Conservation (phyloP, 2,329 filamentous ascomycete genomes). For the Seiridium unicorne region DNA sequence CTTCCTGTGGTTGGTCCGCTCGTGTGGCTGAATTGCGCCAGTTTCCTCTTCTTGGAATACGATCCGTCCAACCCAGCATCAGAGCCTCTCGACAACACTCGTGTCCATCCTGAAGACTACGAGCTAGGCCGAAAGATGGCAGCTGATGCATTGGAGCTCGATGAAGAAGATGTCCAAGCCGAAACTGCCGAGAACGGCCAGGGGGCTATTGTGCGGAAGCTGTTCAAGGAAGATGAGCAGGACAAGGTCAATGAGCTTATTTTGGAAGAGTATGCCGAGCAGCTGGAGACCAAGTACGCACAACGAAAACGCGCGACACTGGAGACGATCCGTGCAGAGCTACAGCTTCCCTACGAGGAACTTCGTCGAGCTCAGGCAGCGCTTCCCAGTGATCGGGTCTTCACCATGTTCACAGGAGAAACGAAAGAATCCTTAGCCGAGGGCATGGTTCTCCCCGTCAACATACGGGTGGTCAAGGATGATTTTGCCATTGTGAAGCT, state of each 20-base stretch:
- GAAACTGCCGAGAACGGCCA: slow-evolving; percentile 88
- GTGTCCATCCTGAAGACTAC: slow-evolving; percentile 97
- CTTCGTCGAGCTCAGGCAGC: slow-evolving; percentile 76
- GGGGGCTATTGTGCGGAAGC: slow-evolving; percentile 86
- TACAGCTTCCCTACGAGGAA: slow-evolving; percentile 93
- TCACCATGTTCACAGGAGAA: slow-evolving; percentile 96
- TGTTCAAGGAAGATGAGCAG: slow-evolving; percentile 92
- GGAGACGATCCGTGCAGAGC: slow-evolving; percentile 91
- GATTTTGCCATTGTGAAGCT: slow-evolving; percentile 92
- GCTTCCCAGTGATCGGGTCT: slow-evolving; percentile 75
- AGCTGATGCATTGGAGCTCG: slow-evolving; percentile 90
- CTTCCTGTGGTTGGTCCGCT: slow-evolving; percentile 80
- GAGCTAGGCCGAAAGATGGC: slow-evolving; percentile 98
- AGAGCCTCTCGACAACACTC: slow-evolving; percentile 93
- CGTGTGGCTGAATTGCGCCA: slow-evolving; percentile 96
- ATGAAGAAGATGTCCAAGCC: slow-evolving; percentile 96
- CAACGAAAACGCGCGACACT: slow-evolving; percentile 94
- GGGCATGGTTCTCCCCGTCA: slow-evolving; percentile 90
- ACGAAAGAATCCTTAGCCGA: slow-evolving; percentile 79
- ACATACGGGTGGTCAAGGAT: slow-evolving; percentile 82
- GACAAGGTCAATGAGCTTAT: slow-evolving; percentile 96
- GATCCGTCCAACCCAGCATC: slow-evolving; percentile 78
- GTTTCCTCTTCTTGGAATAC: slow-evolving; percentile 88
- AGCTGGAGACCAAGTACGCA: slow-evolving; percentile 88
- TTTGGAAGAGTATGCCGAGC: slow-evolving; percentile 93